Evolutionary conservation across 768 basidiomycete species (phyloP), one percentile per base, ranked within the genome.

Genomic region (Dacryopinax primogenitus): DNA sequence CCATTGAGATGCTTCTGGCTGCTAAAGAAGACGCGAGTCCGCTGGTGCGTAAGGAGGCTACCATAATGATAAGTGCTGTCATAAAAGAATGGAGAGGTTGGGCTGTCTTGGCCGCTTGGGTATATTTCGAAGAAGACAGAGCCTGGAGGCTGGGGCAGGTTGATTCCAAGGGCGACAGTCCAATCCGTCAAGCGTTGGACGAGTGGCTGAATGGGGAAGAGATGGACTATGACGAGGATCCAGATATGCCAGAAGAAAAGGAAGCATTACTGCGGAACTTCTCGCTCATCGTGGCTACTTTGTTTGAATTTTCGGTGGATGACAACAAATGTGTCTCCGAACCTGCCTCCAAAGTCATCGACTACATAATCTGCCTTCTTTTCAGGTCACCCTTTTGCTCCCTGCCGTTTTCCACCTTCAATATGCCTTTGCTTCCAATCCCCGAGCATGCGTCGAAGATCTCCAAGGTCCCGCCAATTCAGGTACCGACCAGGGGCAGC

Each of bases 21-120:
- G 87, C 90, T 63, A 89, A 91, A 74, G 91, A 91, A 64, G 96
- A 99, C 73, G 96, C 92, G 0, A 92, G 90, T 66, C 95, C 96
- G 0, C 90, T 96, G 86, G 95, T 94, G 12, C 80, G 95, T 66
- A 96, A 96, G 76, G 96, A 98, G 73, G 79, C 97, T 23, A 79
- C 97, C 34, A 83, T 97, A 37, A 81, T 98, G 37, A 85, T 98
- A 65, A 93, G 91, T 71, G 92, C 90, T 70, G 78, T 98, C 23
- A 93, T 94, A 36, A 89, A 92, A 74, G 95, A 98, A 74, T 97
- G 94, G 91, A 79, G 92, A 65, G 96, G 95, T 6, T 90, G 90
- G 78, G 92, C 98, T 70, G 90, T 95, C 61, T 85, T 93, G 37
- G 96, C 95, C 67, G 93, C 95, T 1, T 98, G 95, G 94, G 77